phyloP scores from a whole-genome alignment of 208 protist genomes.

The Novymonas esmeraldas region DNA sequence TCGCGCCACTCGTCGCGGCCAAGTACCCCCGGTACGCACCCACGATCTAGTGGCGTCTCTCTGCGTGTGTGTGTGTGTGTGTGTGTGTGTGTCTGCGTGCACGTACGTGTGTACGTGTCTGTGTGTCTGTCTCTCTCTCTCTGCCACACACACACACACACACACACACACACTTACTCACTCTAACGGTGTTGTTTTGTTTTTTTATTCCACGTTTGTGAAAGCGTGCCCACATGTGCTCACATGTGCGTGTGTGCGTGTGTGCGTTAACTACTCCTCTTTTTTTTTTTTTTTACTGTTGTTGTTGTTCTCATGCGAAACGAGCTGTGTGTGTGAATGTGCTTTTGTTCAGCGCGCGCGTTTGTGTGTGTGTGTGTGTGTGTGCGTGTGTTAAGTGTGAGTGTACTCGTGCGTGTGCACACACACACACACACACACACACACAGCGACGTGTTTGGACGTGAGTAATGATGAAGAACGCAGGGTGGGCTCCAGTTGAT shows the following conservation, averaged over 20 bases:
- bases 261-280: background rate
- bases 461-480: too few relatives aligned
- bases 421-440: too few relatives aligned
- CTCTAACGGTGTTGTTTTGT: background rate
- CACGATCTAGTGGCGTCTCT: background rate
- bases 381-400: too few relatives aligned
- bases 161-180: background rate
- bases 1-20: conserved; percentile 51
- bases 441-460: too few relatives aligned
- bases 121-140: background rate
- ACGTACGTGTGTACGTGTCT: background rate
- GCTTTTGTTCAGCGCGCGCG: too few relatives aligned
- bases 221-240: too few relatives aligned
- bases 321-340: too few relatives aligned
- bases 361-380: too few relatives aligned
- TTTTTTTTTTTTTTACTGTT: background rate
- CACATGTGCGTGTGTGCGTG: too few relatives aligned
- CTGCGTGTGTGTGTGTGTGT: conserved; percentile 2
- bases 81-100: background rate
- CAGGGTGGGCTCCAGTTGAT: too few relatives aligned
- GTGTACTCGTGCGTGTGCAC: too few relatives aligned
- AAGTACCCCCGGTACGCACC: conserved; percentile 65
- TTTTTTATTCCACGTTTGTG: background rate
- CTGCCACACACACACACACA: background rate
- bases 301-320: too few relatives aligned